phyloP scores from a whole-genome alignment of 2,329 filamentous ascomycete genomes.

The Trichoderma cornu-damae region DNA sequence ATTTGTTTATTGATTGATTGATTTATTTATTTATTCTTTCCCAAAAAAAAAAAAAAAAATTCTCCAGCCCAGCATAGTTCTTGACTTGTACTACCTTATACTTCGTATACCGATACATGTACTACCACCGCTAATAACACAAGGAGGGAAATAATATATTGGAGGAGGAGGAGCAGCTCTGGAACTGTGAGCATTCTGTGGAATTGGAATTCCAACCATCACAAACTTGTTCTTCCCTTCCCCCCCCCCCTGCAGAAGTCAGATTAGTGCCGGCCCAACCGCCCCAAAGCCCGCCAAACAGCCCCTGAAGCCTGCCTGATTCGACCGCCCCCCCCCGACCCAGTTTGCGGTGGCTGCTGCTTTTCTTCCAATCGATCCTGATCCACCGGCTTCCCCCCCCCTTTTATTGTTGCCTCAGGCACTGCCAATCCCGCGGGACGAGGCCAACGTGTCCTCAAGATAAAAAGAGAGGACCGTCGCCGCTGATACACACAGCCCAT shows the following conservation, averaged over 20 bases:
- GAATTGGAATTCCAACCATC: not conserved
- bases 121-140: no score
- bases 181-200: not conserved
- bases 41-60: no score
- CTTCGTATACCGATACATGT: no score
- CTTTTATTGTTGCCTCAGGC: constrained; percentile 24
- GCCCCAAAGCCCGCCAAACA: not conserved
- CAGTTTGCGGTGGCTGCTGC: not conserved
- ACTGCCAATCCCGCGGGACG: not conserved
- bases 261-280: constrained; percentile 2
- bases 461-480: constrained; percentile 35
- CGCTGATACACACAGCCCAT: no score
- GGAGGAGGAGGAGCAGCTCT: not conserved
- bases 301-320: constrained; percentile 6
- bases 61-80: no score
- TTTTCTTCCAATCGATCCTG: constrained; percentile 1
- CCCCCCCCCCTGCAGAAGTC: constrained; percentile 9
- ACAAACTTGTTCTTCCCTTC: no score
- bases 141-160: no score
- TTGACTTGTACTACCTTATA: not conserved
- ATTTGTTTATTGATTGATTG: no score
- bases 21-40: no score
- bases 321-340: constrained; percentile 2
- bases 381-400: not conserved
- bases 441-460: constrained; percentile 31